Evolutionary conservation across 2,329 filamentous ascomycete genomes (phyloP).

Genomic region (Fusarium sp.): DNA sequence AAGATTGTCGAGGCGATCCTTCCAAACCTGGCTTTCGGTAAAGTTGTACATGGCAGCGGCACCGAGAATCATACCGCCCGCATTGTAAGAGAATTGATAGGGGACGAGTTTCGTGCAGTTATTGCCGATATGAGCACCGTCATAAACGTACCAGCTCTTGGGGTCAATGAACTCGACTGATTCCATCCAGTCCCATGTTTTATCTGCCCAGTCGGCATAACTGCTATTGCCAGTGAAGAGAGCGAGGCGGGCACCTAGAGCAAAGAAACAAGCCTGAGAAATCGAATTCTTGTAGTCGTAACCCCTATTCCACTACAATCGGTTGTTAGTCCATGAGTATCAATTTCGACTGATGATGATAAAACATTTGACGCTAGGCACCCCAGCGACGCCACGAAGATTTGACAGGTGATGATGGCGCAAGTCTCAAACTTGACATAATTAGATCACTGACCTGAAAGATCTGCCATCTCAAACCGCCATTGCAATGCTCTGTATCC

Average conservation of each 20-base stretch:
- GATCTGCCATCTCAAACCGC: constrained; percentile 86
- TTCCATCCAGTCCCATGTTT: constrained; percentile 75
- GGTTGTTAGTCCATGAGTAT: constrained; percentile 6
- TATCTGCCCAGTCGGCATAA: constrained; percentile 81
- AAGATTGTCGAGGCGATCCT: constrained; percentile 64
- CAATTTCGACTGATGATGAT: not conserved
- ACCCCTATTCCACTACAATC: constrained; percentile 72
- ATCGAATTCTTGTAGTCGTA: constrained; percentile 80
- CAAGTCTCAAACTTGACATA: not conserved
- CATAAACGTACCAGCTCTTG: constrained; percentile 67
- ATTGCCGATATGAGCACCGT: constrained; percentile 65
- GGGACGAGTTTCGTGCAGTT: constrained; percentile 68
- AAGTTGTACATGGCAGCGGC: constrained; percentile 76
- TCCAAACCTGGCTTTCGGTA: constrained; percentile 62
- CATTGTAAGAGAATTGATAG: constrained; percentile 76
- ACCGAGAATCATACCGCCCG: constrained; percentile 72
- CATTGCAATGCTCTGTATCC: constrained; percentile 74
- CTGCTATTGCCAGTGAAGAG: constrained; percentile 80
- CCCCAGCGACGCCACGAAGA: not conserved
- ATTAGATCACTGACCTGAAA: constrained; percentile 57
- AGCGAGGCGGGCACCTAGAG: constrained; percentile 72
- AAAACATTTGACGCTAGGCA: not conserved
- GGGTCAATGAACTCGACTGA: constrained; percentile 65
- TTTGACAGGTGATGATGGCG: not conserved
- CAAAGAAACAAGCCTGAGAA: constrained; percentile 70